phyloP scores from a whole-genome alignment of 139 green algal genomes.

The Chlamydomonas schloesseri region DNA sequence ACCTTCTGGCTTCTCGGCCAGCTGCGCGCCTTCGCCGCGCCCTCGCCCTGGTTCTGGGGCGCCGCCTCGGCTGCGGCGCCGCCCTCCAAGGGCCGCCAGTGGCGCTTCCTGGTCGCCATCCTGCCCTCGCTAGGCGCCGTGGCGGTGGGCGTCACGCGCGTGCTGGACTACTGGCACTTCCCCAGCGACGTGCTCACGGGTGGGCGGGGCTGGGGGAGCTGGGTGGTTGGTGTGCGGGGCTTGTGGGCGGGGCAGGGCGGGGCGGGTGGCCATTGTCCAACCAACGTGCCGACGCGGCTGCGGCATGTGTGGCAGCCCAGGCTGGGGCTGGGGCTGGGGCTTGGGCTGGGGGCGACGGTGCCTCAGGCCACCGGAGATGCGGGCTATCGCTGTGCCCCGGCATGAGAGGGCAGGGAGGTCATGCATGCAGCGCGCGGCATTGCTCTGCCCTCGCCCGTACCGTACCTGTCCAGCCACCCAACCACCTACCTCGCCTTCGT shows the following conservation, averaged over 20 bases:
- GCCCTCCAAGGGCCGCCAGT: conserved; percentile 40
- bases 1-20: conserved; percentile 73
- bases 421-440: too few species aligned
- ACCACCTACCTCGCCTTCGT: too few species aligned
- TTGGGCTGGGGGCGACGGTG: too few species aligned
- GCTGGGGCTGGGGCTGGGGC: too few species aligned
- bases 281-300: too few species aligned
- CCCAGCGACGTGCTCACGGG: conserved; percentile 62
- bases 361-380: too few species aligned
- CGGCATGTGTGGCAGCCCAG: too few species aligned
- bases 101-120: conserved; percentile 52
- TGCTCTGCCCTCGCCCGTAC: too few species aligned
- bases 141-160: conserved; percentile 65
- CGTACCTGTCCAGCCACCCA: too few species aligned
- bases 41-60: too few species aligned
- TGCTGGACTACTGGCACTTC: conserved; percentile 72
- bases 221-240: background rate
- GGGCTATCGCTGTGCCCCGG: too few species aligned
- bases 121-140: conserved; percentile 57
- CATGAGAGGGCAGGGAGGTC: too few species aligned
- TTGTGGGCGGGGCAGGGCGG: background rate
- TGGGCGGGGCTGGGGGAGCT: background rate
- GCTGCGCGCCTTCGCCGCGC: conserved; percentile 45
- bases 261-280: background rate
- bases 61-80: background rate